phyloP scores from a whole-genome alignment of 345 rosid species.

The Salix brachista region DNA sequence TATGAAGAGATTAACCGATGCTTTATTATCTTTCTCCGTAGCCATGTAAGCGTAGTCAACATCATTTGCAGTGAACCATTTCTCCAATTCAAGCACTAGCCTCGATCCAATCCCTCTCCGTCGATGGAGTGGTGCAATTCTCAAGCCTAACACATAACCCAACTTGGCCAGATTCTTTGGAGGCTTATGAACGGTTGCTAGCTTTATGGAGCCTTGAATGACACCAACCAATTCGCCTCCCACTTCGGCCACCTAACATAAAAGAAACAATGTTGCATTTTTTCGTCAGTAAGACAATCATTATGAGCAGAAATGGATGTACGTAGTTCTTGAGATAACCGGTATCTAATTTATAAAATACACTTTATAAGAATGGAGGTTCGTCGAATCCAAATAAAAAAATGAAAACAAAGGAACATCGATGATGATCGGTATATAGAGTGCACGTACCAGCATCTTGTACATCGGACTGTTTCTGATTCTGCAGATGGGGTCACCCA shows the following conservation, averaged over 20 bases:
- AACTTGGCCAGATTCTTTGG: conserved; percentile 39
- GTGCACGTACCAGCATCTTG: conserved; percentile 66
- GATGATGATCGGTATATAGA: background rate
- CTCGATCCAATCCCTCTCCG: conserved; percentile 54
- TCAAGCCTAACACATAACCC: conserved; percentile 65
- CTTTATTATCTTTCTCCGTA: conserved; percentile 62
- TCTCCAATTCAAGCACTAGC: conserved; percentile 56
- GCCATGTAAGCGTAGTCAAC: conserved; percentile 77
- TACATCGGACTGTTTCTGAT: conserved; percentile 63
- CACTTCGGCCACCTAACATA: conserved; percentile 54
- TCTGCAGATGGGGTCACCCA: conserved; percentile 90
- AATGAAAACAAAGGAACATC: background rate
- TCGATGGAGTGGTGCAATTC: conserved; percentile 54
- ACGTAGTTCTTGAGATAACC: background rate
- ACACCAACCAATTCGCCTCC: conserved; percentile 60
- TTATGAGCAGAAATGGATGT: background rate
- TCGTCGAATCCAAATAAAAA: no score
- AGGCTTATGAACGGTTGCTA: conserved; percentile 40
- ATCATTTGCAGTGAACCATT: conserved; percentile 56
- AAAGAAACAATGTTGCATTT: background rate
- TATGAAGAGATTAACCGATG: conserved; percentile 55
- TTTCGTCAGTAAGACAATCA: background rate
- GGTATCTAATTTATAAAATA: no score
- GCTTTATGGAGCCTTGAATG: conserved; percentile 74
- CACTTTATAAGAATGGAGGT: no score